Base-by-base conservation (phyloP, 2,329 filamentous ascomycete species). In the Teratosphaeriaceae sp. region DNA sequence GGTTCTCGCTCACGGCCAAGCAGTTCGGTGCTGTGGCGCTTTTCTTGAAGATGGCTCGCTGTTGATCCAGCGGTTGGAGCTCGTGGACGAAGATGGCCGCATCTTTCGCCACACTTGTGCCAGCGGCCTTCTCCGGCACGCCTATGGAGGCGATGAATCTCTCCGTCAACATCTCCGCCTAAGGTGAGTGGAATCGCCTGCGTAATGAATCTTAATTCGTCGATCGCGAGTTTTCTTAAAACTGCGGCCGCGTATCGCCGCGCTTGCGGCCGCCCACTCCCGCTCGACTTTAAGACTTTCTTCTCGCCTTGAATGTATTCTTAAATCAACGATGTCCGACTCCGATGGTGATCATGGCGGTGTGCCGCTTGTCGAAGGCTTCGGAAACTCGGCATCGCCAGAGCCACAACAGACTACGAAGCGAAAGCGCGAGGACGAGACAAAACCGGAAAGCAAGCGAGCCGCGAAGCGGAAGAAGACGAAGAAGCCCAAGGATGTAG, bases 11-110 rank as follows among this genome's bases (percentile, higher is more conserved):
- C 54, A 89, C 75, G 22, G 88, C 89, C 43, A 98, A 70, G 55
- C 86, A 84, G 64, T 90, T 86, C 45, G 76, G 71, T 20, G 82
- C 75, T n/a, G 82, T 80, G 13, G 86, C 85, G 70, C 86, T 94
- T 70, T 95, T 97, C 74, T 96, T 97, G 75, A 92, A 89, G 37
- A 82, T 77, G 49, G 80, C 73, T 58, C 84, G 83, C 60, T 88
- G 78, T n/a, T 79, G 75, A 50, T 83, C 78, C 42, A 83, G 76
- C 30, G 89, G 89, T 56, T 88, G 84, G 55, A 88, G 76, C 50
- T 88, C 82, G 65, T 95, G 85, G 43, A 85, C 66, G 67, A 94
- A 92, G 60, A 97, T 88, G 56, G 86, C 88, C 38, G 88, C 82
- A 67, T 96, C 88, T 66, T 90, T 79, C 41, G 76, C 67, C 21